These are phyloP conservation scores for Phytopythium aichiense DNA, from an alignment of 352 stramenopile genomes.

Conservation along the genomic window DNA sequence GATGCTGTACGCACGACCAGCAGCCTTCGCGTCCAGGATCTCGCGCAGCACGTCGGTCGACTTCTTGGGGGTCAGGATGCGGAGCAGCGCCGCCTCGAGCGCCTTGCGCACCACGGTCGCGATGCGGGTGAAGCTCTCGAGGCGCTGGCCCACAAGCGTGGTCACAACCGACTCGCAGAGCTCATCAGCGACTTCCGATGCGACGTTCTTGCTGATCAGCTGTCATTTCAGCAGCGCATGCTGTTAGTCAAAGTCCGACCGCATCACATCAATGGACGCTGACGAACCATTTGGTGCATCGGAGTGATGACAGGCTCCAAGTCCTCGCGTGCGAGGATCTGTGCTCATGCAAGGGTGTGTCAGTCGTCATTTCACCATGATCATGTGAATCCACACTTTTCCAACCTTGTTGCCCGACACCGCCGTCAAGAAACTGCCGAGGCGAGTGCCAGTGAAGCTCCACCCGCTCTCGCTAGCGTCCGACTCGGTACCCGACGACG, in stretches of 20 bases:
- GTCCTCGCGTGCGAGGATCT: constrained; percentile 91
- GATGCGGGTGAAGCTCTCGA: constrained; percentile 91
- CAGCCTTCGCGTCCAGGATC: constrained; percentile 86
- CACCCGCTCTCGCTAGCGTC: constrained; percentile 56
- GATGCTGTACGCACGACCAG: constrained; percentile 94
- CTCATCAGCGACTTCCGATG: constrained; percentile 92
- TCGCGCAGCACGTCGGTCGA: constrained; percentile 95
- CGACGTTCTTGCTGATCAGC: constrained; percentile 98
- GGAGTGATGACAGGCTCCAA: constrained; percentile 90
- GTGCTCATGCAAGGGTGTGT: neutral
- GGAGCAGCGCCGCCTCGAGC: constrained; percentile 91
- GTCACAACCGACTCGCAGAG: constrained; percentile 94
- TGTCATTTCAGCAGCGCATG: constrained; percentile 19
- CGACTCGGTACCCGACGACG: constrained; percentile 66
- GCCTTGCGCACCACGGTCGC: constrained; percentile 94
- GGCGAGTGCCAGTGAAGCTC: constrained; percentile 78
- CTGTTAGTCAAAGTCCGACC: neutral
- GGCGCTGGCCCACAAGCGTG: constrained; percentile 93
- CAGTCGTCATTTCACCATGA: neutral
- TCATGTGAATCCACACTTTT: neutral
- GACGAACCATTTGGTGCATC: constrained; percentile 89
- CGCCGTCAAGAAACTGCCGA: constrained; percentile 78
- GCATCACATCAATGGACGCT: neutral
- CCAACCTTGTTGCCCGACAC: constrained; percentile 85
- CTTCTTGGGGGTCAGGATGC: constrained; percentile 95